These are phyloP conservation scores for Salix brachista DNA, from an alignment of 345 rosid genomes.

Conservation along the genomic window DNA sequence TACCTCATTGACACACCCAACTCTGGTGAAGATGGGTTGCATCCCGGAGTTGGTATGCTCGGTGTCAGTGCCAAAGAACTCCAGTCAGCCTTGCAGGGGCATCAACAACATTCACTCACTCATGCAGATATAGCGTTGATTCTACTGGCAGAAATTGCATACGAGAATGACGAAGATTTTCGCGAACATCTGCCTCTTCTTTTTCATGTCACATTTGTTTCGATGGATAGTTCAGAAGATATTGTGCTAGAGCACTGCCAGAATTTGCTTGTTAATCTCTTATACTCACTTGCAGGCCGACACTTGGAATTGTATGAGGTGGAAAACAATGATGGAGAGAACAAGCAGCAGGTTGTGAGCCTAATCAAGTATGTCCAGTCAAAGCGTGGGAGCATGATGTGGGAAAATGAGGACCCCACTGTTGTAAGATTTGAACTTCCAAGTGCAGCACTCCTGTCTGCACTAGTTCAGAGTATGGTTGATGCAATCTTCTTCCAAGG, in stretches of 20 bases:
- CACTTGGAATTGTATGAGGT: slow-evolving; percentile 97
- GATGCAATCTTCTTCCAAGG: slow-evolving; percentile 99
- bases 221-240: slow-evolving; percentile 99
- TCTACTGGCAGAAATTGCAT: slow-evolving; percentile 94
- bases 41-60: slow-evolving; percentile 62
- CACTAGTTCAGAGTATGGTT: slow-evolving; percentile 98
- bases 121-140: slow-evolving; percentile 98
- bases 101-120: slow-evolving; percentile 95
- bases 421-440: slow-evolving; percentile 87
- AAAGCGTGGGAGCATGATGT: slow-evolving; percentile 99
- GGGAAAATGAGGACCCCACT: slow-evolving; percentile 98
- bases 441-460: slow-evolving; percentile 90
- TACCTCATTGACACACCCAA: slow-evolving; percentile 92
- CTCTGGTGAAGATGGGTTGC: slow-evolving; percentile 84
- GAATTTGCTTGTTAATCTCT: slow-evolving; percentile 90
- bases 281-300: slow-evolving; percentile 96
- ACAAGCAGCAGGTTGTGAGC: slow-evolving; percentile 94
- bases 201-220: slow-evolving; percentile 97
- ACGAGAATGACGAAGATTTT: slow-evolving; percentile 98
- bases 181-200: slow-evolving; percentile 95
- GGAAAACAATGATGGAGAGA: slow-evolving; percentile 92
- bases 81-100: slow-evolving; percentile 96
- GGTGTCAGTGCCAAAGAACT: slow-evolving; percentile 95
- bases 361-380: slow-evolving; percentile 96
- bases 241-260: slow-evolving; percentile 99